These are phyloP conservation scores for Fonsecaea nubica DNA, from an alignment of 2,329 filamentous ascomycete species.

Conservation along the genomic window DNA sequence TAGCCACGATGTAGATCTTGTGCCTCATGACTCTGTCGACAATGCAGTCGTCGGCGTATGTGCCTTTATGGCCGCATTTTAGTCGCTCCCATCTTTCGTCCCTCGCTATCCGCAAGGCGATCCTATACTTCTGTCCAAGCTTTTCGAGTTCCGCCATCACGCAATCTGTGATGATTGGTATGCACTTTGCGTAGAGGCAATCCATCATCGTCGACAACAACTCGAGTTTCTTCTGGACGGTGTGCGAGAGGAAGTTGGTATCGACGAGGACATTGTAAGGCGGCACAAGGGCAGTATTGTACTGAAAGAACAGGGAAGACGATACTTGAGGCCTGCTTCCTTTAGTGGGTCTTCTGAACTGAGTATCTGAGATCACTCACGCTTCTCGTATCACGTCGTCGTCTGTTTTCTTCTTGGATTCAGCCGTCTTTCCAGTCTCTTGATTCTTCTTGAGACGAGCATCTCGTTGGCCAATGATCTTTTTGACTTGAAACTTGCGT, in stretches of 20 bases:
- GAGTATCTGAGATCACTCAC: constrained; percentile 48
- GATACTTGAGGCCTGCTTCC: constrained; percentile 72
- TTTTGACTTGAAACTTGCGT: constrained; percentile 85
- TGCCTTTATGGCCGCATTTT: constrained; percentile 88
- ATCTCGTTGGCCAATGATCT: constrained; percentile 82
- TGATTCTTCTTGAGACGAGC: constrained; percentile 82
- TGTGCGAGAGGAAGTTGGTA: constrained; percentile 90
- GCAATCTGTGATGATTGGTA: constrained; percentile 83
- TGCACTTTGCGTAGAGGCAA: constrained; percentile 88
- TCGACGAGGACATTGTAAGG: constrained; percentile 83
- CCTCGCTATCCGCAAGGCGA: constrained; percentile 82
- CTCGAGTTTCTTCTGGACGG: constrained; percentile 87
- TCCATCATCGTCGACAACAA: constrained; percentile 91
- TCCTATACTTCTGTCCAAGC: constrained; percentile 83
- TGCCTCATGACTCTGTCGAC: constrained; percentile 75
- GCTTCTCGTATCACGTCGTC: constrained; percentile 75
- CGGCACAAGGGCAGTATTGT: constrained; percentile 84
- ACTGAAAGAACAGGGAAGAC: constrained; percentile 83
- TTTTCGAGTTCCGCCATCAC: constrained; percentile 88
- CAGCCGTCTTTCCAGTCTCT: constrained; percentile 65
- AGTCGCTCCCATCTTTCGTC: constrained; percentile 88
- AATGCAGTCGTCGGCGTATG: constrained; percentile 85
- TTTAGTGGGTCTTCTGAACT: constrained; percentile 15
- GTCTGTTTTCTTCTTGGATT: constrained; percentile 64
- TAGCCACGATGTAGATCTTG: constrained; percentile 79